Conservation (phyloP, 1,284 basidiomycete species). For the Coniferiporia weirii region DNA sequence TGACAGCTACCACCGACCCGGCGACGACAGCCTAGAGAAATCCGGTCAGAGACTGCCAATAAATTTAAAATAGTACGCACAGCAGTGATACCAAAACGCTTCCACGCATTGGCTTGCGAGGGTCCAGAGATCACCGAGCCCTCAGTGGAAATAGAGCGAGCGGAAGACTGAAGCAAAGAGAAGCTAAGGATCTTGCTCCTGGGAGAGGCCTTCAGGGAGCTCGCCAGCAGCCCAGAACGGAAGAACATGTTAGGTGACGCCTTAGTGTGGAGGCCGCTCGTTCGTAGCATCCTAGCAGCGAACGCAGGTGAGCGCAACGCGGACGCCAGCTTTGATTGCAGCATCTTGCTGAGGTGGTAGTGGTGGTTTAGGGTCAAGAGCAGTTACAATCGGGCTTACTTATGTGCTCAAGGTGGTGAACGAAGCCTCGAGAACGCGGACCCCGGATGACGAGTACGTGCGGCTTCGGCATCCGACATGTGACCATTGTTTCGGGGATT, state of each 20-base stretch:
- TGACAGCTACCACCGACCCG: conserved; percentile 57
- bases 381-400: too few relatives aligned
- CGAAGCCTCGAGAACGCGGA: neutral
- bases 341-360: neutral
- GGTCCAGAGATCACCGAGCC: conserved; percentile 33
- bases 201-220: conserved; percentile 6
- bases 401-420: too few relatives aligned
- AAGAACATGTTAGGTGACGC: conserved; percentile 8
- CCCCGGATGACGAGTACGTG: neutral
- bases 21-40: conserved; percentile 55
- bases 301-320: neutral
- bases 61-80: conserved; percentile 28
- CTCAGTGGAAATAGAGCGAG: conserved; percentile 41
- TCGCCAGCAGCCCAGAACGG: conserved; percentile 9
- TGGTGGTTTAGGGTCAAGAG: conserved; percentile 5
- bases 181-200: conserved; percentile 7
- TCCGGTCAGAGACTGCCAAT: neutral
- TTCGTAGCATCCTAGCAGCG: neutral
- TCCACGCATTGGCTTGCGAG: conserved; percentile 41
- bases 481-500: neutral
- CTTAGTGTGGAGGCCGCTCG: conserved; percentile 12
- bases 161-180: conserved; percentile 9
- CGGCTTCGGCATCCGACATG: conserved; percentile 1
- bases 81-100: conserved; percentile 44
- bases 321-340: neutral